Conservation (phyloP, 345 rosid species). For the Nephelium lappaceum region DNA sequence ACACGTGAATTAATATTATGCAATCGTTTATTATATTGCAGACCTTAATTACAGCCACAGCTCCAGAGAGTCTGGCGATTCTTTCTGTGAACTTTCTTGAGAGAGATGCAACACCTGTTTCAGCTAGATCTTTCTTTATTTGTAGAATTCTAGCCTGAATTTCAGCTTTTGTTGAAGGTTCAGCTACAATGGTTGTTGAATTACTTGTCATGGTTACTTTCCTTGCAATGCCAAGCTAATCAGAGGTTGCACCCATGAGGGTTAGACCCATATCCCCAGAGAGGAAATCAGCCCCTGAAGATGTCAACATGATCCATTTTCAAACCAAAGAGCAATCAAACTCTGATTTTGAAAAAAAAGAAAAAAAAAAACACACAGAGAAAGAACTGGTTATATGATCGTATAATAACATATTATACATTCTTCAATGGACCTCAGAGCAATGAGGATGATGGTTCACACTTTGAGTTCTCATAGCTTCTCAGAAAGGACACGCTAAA, state of each 20-base stretch:
- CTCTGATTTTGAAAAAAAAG: no score
- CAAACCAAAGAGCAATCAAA: neutral
- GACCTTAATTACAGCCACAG: constrained; percentile 92
- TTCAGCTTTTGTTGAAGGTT: constrained; percentile 85
- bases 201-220: constrained; percentile 68
- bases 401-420: neutral
- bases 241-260: constrained; percentile 70
- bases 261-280: constrained; percentile 71
- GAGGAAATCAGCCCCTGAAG: constrained; percentile 83
- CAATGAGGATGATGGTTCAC: no score
- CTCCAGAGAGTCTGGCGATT: constrained; percentile 86
- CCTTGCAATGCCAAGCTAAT: constrained; percentile 85
- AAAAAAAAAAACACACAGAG: no score
- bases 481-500: no score
- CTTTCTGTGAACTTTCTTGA: constrained; percentile 76
- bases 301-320: constrained; percentile 17
- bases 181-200: constrained; percentile 84
- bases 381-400: neutral
- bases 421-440: neutral
- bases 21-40: constrained; percentile 12
- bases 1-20: neutral
- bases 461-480: no score
- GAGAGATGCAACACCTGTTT: constrained; percentile 58
- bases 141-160: constrained; percentile 83
- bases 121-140: constrained; percentile 90